Base-by-base conservation (phyloP, 2,329 filamentous ascomycete species). In the Fonsecaea pugnacius region DNA sequence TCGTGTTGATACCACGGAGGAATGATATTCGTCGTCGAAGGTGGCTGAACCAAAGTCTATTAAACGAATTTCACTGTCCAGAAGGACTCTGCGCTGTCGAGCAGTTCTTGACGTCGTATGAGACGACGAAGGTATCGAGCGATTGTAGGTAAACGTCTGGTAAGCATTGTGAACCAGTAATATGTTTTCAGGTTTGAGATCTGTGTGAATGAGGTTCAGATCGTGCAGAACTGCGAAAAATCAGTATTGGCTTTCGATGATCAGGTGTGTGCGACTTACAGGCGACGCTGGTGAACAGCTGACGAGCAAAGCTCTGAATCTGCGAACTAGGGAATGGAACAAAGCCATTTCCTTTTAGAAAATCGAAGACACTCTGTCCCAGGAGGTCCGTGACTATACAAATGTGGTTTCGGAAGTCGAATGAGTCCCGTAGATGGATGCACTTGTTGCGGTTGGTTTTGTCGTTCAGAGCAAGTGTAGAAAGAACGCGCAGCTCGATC, bases 301-400 rank as follows among this genome's bases (percentile, higher is more conserved):
- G 95, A 56, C 94, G 88, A 54, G 95, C 95, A 82, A 99, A 98
- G 75, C 87, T 94, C 77, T 98, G 95, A 64, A 99, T 99, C 78
- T 99, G 95, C 70, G 93, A 97, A 82, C 96, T 98, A 12, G 95
- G 95, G 74, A 99, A 99, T 0, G 95, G 95, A 18, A 96, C 92
- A 74, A 99, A 99, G 69, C 87, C 86, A 74, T 98, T 98, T 73
- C 89, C 89, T 80, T 99, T 99, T 54, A 99, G 84, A 72, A 99
- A 99, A 78, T 99, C 95, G 75, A 99, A 99, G 58, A 99, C 94
- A 72, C 94, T 98, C 74, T 97, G 94, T 54, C 94, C 94, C 35
- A 98, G 85, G 16, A 90, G 78, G 74, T 89, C 87, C 14, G 87
- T 90, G 71, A 90, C 87, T 66, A 90, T 90, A 83, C 95, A 99